Percentiles rank a stretch among this genome's conserved stretches.
Evolutionary conservation across 805 yeast genomes (phyloP).

Genomic region (Wickerhamomyces chaumierensis): DNA sequence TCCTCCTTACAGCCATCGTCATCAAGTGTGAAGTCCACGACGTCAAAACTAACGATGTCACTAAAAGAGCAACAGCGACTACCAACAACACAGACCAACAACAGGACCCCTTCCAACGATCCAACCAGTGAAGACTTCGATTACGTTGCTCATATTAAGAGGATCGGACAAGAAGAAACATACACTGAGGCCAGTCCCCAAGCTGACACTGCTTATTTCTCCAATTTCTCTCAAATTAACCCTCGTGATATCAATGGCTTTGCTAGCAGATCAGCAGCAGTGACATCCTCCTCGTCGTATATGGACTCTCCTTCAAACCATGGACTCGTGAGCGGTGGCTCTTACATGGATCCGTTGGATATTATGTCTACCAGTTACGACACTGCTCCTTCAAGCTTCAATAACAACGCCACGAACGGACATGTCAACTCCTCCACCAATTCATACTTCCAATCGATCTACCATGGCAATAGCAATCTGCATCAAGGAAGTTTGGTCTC

Average conservation of each 20-base stretch:
- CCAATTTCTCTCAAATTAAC: conserved; percentile 2
- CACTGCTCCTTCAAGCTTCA: conserved; percentile 14
- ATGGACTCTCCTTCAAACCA: background rate
- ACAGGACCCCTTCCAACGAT: conserved; percentile 25
- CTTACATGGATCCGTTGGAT: conserved; percentile 18
- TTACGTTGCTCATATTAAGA: conserved; percentile 52
- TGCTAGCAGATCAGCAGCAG: conserved; percentile 2
- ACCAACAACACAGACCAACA: conserved; percentile 2
- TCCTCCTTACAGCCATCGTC: conserved; percentile 1
- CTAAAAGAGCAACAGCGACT: conserved; percentile 8
- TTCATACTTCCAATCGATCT: background rate
- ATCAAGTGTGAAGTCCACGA: conserved; percentile 5
- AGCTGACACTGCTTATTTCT: no score
- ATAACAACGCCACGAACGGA: no score
- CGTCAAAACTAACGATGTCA: conserved; percentile 18
- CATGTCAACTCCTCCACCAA: background rate
- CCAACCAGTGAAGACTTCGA: conserved; percentile 46
- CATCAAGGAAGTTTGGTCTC: no score
- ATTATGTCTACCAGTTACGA: conserved; percentile 17
- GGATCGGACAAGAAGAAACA: conserved; percentile 39
- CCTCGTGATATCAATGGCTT: conserved; percentile 10
- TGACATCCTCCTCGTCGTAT: no score
- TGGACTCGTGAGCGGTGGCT: conserved; percentile 1
- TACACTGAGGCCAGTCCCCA: no score
- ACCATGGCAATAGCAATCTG: background rate